Conservation (phyloP, 2,329 filamentous ascomycete genomes). For the Rugonectria rugulosa region DNA sequence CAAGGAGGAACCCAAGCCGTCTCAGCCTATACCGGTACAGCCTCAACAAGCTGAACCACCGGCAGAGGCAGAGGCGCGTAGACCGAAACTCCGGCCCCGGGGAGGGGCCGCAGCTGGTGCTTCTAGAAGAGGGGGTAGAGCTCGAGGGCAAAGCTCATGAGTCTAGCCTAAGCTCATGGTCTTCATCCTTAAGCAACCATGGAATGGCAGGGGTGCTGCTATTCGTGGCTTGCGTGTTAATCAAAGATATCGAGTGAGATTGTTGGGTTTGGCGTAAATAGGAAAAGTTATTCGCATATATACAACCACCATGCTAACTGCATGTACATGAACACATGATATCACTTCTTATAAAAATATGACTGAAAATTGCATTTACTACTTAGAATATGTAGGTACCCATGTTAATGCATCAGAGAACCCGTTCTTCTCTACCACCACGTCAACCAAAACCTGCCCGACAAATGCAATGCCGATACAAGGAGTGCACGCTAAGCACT, state of each 20-base stretch:
- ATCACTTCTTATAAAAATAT: background rate
- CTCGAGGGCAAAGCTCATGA: conserved; percentile 33
- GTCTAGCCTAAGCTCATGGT: conserved; percentile 5
- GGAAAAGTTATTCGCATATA: conserved; percentile 2
- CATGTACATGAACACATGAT: too few relatives aligned
- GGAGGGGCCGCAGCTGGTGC: conserved; percentile 35
- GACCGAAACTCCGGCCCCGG: conserved; percentile 36
- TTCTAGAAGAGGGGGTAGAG: conserved; percentile 40
- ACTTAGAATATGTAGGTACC: background rate
- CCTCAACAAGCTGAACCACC: conserved; percentile 22
- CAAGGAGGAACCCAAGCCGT: conserved; percentile 40
- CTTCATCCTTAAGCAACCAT: background rate
- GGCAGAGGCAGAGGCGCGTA: conserved; percentile 38
- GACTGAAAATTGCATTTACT: conserved; percentile 12
- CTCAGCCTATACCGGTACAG: conserved; percentile 25
- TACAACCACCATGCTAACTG: background rate
- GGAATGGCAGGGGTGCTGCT: background rate
- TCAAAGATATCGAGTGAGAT: conserved; percentile 15
- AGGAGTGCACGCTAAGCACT: conserved; percentile 26
- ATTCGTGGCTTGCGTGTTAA: background rate
- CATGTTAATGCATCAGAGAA: background rate
- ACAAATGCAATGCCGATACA: conserved; percentile 30
- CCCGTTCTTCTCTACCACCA: conserved; percentile 9
- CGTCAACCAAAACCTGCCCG: conserved; percentile 24
- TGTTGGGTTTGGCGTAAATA: conserved; percentile 35